Base-by-base conservation (phyloP, 495 filamentous ascomycete species). In the Aspergillus funiculosus region DNA sequence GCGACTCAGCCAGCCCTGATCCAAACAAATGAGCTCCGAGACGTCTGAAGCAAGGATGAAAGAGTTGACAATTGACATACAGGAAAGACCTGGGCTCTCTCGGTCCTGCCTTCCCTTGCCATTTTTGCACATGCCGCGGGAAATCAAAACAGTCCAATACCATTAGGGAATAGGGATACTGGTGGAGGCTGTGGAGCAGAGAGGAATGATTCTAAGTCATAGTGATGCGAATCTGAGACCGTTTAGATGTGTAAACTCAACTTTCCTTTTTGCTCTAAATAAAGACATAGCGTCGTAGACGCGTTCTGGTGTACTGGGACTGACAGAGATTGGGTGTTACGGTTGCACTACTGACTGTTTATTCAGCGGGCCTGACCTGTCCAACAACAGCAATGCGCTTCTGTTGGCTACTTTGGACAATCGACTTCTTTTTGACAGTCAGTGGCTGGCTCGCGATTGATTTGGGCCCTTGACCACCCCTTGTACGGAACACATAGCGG, bases 401-500 rank as follows among this genome's bases (percentile, higher is more conserved):
- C 40, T 36, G 54, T 57, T 51, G 50, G 43, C 22, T 39, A 39
- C 25, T 25, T n/a, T 50, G 21, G 14, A 24, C 42, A 43, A 36
- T 5, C 38, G 38, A 44, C 30, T 40, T 46, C 40, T 31, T 50
- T 41, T 36, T 31, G 27, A 35, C 39, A 51, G 35, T 19, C 43
- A 39, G 43, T 50, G 47, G 46, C 47, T 47, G 48, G 36, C 39
- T 45, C 40, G 35, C 26, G 34, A 39, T 41, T 44, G 26, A 5
- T 21, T 43, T 38, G 47, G 52, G 38, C 20, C 43, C 15, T 43
- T 51, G 35, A 27, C 40, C 11, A 39, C 30, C 50, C 52, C 56
- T 56, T 53, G 56, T 53, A 56, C 56, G 47, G 56, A 46, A 43
- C 56, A 50, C 56, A 55, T 59, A 20, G 38, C n/a, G 27, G 46